Evolutionary conservation across 139 green algal genomes (phyloP).

Genomic region (Spirogloea muscicola): DNA sequence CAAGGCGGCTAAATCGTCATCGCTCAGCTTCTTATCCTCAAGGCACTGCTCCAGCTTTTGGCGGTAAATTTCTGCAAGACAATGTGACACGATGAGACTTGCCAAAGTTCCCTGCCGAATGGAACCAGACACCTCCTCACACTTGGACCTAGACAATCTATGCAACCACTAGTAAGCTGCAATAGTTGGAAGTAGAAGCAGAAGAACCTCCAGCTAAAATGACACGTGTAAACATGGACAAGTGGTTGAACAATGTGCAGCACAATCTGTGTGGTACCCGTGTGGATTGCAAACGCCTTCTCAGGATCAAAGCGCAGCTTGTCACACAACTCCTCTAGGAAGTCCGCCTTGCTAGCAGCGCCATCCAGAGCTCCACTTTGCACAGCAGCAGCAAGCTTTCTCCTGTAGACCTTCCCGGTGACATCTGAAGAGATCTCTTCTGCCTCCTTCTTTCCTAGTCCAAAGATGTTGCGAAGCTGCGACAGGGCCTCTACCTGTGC

Average conservation of each 20-base stretch:
- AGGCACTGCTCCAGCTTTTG: conserved; percentile 66
- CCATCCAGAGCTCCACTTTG: conserved; percentile 52
- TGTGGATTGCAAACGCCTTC: conserved; percentile 74
- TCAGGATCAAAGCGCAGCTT: conserved; percentile 67
- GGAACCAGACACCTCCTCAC: too few species aligned
- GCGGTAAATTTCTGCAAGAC: conserved; percentile 62
- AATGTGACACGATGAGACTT: too few species aligned
- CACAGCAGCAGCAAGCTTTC: conserved; percentile 40
- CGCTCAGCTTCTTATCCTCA: conserved; percentile 62
- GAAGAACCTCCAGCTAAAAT: too few species aligned
- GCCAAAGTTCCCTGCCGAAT: too few species aligned
- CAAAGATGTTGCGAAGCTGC: conserved; percentile 67
- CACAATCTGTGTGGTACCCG: too few species aligned
- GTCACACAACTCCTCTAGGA: conserved; percentile 79
- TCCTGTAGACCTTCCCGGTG: conserved; percentile 64
- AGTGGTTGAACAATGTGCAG: too few species aligned
- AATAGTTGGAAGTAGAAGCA: too few species aligned
- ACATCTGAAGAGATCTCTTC: conserved; percentile 61
- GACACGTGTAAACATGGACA: too few species aligned
- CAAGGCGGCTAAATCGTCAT: conserved; percentile 72
- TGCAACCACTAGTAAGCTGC: too few species aligned
- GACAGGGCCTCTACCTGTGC: conserved; percentile 54
- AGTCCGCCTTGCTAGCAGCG: conserved; percentile 54
- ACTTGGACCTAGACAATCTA: too few species aligned
- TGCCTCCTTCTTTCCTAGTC: conserved; percentile 74